phyloP scores from a whole-genome alignment of 2,329 filamentous ascomycete species.

The Chaetomium globosum region DNA sequence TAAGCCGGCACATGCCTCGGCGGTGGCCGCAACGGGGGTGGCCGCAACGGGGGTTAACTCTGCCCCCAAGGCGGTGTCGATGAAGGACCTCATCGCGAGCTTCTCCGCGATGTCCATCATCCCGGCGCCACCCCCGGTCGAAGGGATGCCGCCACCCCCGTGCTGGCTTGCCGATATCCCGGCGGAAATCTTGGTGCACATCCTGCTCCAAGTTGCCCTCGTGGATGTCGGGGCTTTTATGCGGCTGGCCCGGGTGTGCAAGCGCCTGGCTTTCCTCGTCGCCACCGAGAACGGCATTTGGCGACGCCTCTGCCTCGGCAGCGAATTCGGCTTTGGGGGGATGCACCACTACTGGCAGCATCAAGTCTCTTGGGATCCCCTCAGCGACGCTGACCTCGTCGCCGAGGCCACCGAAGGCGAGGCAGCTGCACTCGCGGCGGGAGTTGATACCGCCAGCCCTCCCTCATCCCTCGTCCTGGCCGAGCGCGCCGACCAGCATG shows the following conservation, averaged over 20 bases:
- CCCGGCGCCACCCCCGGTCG: slow-evolving; percentile 66
- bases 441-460: not conserved
- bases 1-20: slow-evolving; percentile 45
- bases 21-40: slow-evolving; percentile 45
- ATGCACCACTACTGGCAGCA: slow-evolving; percentile 82
- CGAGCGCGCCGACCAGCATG: slow-evolving; percentile 41
- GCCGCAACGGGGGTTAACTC: slow-evolving; percentile 48
- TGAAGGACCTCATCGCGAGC: slow-evolving; percentile 71
- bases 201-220: slow-evolving; percentile 72
- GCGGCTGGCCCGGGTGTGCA: slow-evolving; percentile 79
- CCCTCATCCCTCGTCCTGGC: slow-evolving; percentile 44
- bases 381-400: slow-evolving; percentile 42
- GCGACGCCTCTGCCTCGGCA: slow-evolving; percentile 71
- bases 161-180: slow-evolving; percentile 79
- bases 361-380: slow-evolving; percentile 59
- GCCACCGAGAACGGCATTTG: slow-evolving; percentile 83
- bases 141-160: slow-evolving; percentile 71
- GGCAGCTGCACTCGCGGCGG: slow-evolving; percentile 26
- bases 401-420: slow-evolving; percentile 37
- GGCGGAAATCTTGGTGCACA: slow-evolving; percentile 80
- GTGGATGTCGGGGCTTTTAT: slow-evolving; percentile 76
- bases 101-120: slow-evolving; percentile 74
- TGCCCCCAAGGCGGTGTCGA: slow-evolving; percentile 56
- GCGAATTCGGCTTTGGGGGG: slow-evolving; percentile 73
- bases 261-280: slow-evolving; percentile 81